Conservation (phyloP, 208 protist species). For the Eutreptiella sp. region DNA sequence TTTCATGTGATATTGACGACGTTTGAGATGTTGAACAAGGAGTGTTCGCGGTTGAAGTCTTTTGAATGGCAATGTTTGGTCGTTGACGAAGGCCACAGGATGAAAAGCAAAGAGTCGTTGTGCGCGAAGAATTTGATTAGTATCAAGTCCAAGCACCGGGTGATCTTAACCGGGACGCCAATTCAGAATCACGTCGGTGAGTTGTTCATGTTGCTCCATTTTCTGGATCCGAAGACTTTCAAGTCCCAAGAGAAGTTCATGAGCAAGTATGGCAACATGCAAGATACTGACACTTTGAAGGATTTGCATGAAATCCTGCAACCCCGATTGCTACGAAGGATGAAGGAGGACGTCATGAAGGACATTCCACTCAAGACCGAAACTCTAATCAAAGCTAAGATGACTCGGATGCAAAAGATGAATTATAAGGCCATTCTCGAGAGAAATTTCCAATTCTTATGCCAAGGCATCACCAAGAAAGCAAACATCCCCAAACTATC, state of each 20-base stretch:
- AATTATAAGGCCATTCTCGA: conserved; percentile 65
- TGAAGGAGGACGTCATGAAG: conserved; percentile 93
- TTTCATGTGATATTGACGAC: conserved; percentile 92
- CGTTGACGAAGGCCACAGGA: conserved; percentile 93
- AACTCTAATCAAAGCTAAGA: conserved; percentile 86
- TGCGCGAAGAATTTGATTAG: conserved; percentile 53
- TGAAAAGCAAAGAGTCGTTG: conserved; percentile 70
- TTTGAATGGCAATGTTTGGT: conserved; percentile 83
- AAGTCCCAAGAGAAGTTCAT: conserved; percentile 38
- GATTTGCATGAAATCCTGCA: conserved; percentile 73
- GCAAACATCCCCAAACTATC: conserved; percentile 35
- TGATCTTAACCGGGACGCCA: conserved; percentile 87
- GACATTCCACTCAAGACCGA: conserved; percentile 89
- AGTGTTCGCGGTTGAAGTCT: conserved; percentile 63
- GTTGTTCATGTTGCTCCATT: conserved; percentile 89
- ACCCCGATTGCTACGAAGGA: conserved; percentile 87
- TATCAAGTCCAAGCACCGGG: conserved; percentile 61
- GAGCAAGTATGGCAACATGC: conserved; percentile 47
- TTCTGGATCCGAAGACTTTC: conserved; percentile 87
- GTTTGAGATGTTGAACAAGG: conserved; percentile 77
- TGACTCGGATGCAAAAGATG: conserved; percentile 62
- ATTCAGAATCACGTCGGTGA: conserved; percentile 93
- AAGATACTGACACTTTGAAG: conserved; percentile 48
- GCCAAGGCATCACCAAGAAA: too few species aligned
- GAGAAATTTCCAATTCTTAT: conserved; percentile 42